Base-by-base conservation (phyloP, 805 yeast genomes). In the Candida corydali region DNA sequence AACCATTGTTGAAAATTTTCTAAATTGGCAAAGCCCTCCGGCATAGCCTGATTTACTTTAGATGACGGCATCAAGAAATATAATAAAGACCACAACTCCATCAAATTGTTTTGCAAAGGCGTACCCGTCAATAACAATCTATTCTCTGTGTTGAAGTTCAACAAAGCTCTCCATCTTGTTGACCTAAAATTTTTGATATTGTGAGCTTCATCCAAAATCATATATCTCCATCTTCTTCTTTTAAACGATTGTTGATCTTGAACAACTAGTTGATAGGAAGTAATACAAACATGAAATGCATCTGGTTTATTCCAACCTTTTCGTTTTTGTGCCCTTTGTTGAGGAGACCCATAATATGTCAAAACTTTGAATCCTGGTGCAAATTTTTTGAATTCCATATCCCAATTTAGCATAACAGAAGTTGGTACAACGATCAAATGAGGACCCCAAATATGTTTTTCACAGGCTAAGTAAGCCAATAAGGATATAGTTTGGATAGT, bases 1-100 rank as follows among this genome's bases (percentile, higher is more conserved):
- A 93, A 93, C 99, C 98, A 93, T 46, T 86, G 94, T 52, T 93
- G 98, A 58, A 93, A 93, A 52, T 93, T 96, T 45, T 86, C 93
- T 41, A 93, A 68, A 51, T 91, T 88, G 1, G 99, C 98, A 74
- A 93, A 93, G 2, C 98, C 98, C 34, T 83, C 89, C 0, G 96
- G 91, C 88, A 86, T 82, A 10, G 82, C 74, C 45, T 81, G 83
- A 32, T 62, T 69, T 1, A 75, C 78, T 37, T 80, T 80, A 0
- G 87, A 70, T 1, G 94, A 83, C 0, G 99, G 99, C 99, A 93
- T 93, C 52, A 93, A 67, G 55, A 93, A 93, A 57, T 93, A 93
- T 17, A 93, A 68, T 49, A 93, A 66, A 0, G 98, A 93, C 99
- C 99, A 93, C 32, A 93, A 70, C 56, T 93, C 99, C 63, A 89